Evolutionary conservation across 768 basidiomycete genomes (phyloP), one percentile per base, ranked within the genome.

Genomic region (Daedaleopsis sinensis): DNA sequence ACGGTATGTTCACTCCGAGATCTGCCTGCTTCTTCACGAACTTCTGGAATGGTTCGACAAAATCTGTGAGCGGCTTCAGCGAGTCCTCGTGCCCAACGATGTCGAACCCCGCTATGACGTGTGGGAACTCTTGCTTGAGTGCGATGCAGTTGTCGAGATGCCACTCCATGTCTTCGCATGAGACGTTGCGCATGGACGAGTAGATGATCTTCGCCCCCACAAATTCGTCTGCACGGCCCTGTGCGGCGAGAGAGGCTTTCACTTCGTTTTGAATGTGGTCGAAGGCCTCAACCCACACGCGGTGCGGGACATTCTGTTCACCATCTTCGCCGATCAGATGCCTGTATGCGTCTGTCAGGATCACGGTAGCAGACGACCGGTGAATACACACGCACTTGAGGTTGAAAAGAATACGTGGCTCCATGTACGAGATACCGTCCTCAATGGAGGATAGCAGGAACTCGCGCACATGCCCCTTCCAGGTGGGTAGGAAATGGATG

Each of bases 181-280:
- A 77, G 51, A 88, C 77, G 61, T 80, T 74, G 24, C 87, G 82
- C 48, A 90, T 67, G 0, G 88, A 87, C 4, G 83, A 79, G 66
- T 91, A 91, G 58, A 93, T 91, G 49, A 93, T 83, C 88, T 78
- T 87, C 12, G 85, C 86, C 24, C 87, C 89, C 61, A 89, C 71
- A 70, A 92, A 90, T 58, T 85, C 84, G 51, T 82, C 82, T 61
- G 76, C 80, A 54, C 86, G 77, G 24, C 84, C 84, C 71, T 84
- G 76, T 23, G 67, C 64, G 42, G 77, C 76, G 71, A 90, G 74
- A 38, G 84, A 79, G 9, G 65, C 76, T 64, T 82, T 84, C 50
- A 89, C 80, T 56, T 85, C 81, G 1, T 80, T 73, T 15, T 87
- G 61, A 10, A 84, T 79, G 18, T 74, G 68, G 44, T 82, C 80